Evolutionary conservation across 2,329 filamentous ascomycete genomes (phyloP).

Genomic region (Clonostachys rhizophaga): DNA sequence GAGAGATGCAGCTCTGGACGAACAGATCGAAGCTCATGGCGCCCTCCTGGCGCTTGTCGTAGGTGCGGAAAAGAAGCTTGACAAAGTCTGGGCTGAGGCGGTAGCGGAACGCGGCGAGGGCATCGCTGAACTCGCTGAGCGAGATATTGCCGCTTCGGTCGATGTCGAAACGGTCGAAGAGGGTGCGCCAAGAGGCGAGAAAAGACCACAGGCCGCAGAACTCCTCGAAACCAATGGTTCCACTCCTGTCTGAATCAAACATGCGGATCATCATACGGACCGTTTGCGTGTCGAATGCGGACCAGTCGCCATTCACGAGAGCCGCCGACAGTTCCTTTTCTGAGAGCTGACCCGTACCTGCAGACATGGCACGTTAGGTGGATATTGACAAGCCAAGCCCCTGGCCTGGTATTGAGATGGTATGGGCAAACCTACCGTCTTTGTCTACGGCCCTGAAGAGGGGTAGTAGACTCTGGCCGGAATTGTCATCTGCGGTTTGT

Average conservation of each 20-base stretch:
- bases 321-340: conserved; percentile 84
- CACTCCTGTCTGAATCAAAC: conserved; percentile 91
- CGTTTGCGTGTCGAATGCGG: conserved; percentile 87
- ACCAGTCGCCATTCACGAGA: conserved; percentile 95
- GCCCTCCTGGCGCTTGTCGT: conserved; percentile 70
- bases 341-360: conserved; percentile 74
- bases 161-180: conserved; percentile 93
- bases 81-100: conserved; percentile 81
- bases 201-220: conserved; percentile 97
- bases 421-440: conserved; percentile 47
- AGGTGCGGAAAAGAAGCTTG: conserved; percentile 78
- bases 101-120: conserved; percentile 90
- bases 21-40: conserved; percentile 92
- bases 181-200: conserved; percentile 84
- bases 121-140: conserved; percentile 81
- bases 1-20: conserved; percentile 91
- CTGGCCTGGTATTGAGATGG: neutral
- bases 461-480: conserved; percentile 73
- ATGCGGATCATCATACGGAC: conserved; percentile 99
- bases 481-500: conserved; percentile 46
- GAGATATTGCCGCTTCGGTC: conserved; percentile 86
- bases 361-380: neutral
- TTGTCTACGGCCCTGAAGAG: conserved; percentile 91
- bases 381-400: neutral
- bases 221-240: conserved; percentile 89